Percentiles rank a stretch among this genome's conserved stretches.
phyloP scores from a whole-genome alignment of 495 filamentous ascomycete genomes.

The Podospora didyma region DNA sequence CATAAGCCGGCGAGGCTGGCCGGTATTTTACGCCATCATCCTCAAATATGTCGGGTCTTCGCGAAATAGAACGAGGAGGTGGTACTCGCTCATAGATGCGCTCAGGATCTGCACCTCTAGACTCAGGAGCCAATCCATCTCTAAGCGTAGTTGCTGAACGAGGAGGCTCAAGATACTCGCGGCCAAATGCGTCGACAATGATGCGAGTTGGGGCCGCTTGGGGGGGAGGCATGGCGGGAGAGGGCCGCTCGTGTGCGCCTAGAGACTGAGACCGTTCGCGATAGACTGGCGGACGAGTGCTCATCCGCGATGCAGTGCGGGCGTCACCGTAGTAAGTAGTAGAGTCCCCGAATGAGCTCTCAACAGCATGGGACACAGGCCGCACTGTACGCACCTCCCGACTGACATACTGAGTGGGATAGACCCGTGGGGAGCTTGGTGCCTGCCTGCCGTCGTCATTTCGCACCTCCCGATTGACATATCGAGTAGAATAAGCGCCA shows the following conservation, averaged over 20 bases:
- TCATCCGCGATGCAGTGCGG: slow-evolving; percentile 34
- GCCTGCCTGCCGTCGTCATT: too few relatives aligned
- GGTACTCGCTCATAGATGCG: slow-evolving; percentile 41
- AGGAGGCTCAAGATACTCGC: slow-evolving; percentile 62
- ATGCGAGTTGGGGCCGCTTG: slow-evolving; percentile 55
- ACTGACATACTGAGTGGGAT: slow-evolving; percentile 40
- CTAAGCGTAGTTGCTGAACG: slow-evolving; percentile 37
- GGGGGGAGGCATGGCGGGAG: slow-evolving; percentile 53
- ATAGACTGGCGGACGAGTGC: slow-evolving; percentile 41
- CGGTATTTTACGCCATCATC: slow-evolving; percentile 46
- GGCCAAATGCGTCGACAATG: slow-evolving; percentile 66
- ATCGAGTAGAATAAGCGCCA: slow-evolving; percentile 43
- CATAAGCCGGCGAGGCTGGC: slow-evolving; percentile 34
- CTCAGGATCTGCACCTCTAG: slow-evolving; percentile 38
- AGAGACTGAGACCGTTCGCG: slow-evolving; percentile 59
- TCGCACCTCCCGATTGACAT: slow-evolving; percentile 37
- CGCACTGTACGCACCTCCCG: slow-evolving; percentile 47
- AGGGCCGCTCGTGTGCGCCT: slow-evolving; percentile 45
- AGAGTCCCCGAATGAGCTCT: slow-evolving; percentile 33
- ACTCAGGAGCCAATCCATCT: slow-evolving; percentile 39
- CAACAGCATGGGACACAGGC: slow-evolving; percentile 57
- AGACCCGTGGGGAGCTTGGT: slow-evolving; percentile 47
- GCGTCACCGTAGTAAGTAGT: slow-evolving; percentile 55
- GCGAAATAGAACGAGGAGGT: slow-evolving; percentile 48
- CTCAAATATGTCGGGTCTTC: slow-evolving; percentile 44